Base-by-base conservation (phyloP, 345 rosid genomes). In the Cardamine chenopodiifolia region DNA sequence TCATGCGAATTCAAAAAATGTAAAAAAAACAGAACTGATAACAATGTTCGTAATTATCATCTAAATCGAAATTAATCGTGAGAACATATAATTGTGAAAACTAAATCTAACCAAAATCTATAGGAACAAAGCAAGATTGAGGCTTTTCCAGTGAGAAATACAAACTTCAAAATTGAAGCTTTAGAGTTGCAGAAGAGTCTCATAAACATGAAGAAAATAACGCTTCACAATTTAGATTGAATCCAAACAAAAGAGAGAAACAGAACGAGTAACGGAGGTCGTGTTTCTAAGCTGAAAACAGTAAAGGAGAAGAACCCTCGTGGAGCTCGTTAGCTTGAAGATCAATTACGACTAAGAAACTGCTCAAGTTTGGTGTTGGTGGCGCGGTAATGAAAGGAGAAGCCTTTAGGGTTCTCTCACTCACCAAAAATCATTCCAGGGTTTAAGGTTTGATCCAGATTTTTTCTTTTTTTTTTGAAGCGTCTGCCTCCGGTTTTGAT, bases 381-480 rank as follows among this genome's bases (percentile, higher is more conserved):
- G 70, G 77, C 70, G 76, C 70, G 71, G 11, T 19, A 63, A 62
- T 13, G 54, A 72, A 62, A 62, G 25, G 47, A 23, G 14, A 28
- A 72, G 45, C 37, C 15, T 26, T 62, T 71, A 71, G 75, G 75
- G 68, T 61, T 62, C 42, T 62, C 42, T 55, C 19, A 15, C 58
- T 18, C 0, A 44, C 19, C 48, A 37, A 37, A 56, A 72, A 19
- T 14, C 44, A 26, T 14, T 28, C 40, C 52, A 72, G 55, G 70
- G 70, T 62, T 62, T 62, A 62, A 19, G 70, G 26, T 62, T 39
- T 61, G 22, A 35, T 35, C 60, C 48, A 8, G 4, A 40, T 1
- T 12, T 39, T 39, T 5, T 31, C 45, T 8, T 58, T 8, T 14
- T 19, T 19, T 55, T 26, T 20, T 3, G n/a, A 7, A 11, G 3